phyloP scores from a whole-genome alignment of 345 rosid genomes.

The Trapa bicornis region DNA sequence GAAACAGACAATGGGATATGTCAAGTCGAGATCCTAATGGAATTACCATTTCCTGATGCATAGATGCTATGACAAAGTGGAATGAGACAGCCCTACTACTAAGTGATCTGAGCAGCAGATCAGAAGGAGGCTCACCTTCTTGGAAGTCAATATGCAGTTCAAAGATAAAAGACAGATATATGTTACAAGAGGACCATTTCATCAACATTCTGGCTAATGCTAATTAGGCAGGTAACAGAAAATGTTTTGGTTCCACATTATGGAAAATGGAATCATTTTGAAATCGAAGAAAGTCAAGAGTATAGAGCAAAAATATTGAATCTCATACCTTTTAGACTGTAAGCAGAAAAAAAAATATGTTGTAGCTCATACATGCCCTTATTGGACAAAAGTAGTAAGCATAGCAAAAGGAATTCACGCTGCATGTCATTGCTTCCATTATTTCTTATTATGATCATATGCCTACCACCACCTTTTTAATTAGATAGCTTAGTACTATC shows the following conservation, averaged over 20 bases:
- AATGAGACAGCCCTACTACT: neutral
- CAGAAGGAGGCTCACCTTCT: neutral
- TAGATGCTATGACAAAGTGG: neutral
- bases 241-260: too few relatives aligned
- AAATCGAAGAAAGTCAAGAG: too few relatives aligned
- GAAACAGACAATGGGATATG: neutral
- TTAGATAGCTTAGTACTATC: too few relatives aligned
- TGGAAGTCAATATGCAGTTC: neutral
- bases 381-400: neutral
- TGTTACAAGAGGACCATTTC: too few relatives aligned
- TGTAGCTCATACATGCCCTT: neutral
- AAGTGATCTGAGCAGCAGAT: neutral
- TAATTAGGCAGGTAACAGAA: too few relatives aligned
- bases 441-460: too few relatives aligned
- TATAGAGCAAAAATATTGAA: too few relatives aligned
- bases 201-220: too few relatives aligned
- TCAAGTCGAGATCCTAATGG: neutral
- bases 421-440: neutral
- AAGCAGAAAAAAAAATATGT: too few relatives aligned
- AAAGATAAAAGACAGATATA: too few relatives aligned
- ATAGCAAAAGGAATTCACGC: neutral
- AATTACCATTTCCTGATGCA: neutral
- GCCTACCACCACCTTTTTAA: too few relatives aligned
- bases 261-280: neutral
- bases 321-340: too few relatives aligned